Percentiles rank a stretch among this genome's conserved stretches.
These are phyloP conservation scores for Ajuga reptans DNA, from an alignment of 305 asterid genomes.

Conservation along the genomic window DNA sequence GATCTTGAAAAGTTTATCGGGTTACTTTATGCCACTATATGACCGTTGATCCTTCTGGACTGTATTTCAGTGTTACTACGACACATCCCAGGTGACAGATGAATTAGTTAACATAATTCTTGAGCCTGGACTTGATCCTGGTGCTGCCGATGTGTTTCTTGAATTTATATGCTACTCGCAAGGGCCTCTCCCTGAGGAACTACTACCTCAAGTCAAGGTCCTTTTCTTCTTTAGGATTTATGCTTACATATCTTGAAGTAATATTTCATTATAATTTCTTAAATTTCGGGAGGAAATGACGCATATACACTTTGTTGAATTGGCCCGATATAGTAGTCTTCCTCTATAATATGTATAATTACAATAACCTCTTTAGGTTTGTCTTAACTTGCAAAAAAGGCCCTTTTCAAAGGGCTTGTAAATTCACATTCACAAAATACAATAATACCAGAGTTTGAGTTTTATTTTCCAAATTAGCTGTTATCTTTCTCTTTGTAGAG, in stretches of 20 bases:
- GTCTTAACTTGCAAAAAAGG: background rate
- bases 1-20: background rate
- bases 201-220: constrained; percentile 82
- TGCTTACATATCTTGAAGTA: background rate
- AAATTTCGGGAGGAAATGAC: background rate
- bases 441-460: too few species aligned
- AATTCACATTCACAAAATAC: background rate
- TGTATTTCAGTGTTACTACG: constrained; percentile 63
- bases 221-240: background rate
- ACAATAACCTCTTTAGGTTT: background rate
- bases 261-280: background rate
- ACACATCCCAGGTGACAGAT: constrained; percentile 83
- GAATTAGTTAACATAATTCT: constrained; percentile 73
- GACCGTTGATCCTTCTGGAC: constrained; percentile 18
- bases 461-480: too few species aligned
- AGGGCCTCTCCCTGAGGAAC: constrained; percentile 92
- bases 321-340: background rate
- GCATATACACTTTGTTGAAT: background rate
- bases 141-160: constrained; percentile 90
- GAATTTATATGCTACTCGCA: constrained; percentile 93
- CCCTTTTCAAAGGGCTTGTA: background rate
- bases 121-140: constrained; percentile 82
- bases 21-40: background rate
- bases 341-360: background rate
- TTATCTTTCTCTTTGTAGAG: background rate